These are phyloP conservation scores for Penicillium freii DNA, from an alignment of 2,329 filamentous ascomycete species.

Conservation along the genomic window DNA sequence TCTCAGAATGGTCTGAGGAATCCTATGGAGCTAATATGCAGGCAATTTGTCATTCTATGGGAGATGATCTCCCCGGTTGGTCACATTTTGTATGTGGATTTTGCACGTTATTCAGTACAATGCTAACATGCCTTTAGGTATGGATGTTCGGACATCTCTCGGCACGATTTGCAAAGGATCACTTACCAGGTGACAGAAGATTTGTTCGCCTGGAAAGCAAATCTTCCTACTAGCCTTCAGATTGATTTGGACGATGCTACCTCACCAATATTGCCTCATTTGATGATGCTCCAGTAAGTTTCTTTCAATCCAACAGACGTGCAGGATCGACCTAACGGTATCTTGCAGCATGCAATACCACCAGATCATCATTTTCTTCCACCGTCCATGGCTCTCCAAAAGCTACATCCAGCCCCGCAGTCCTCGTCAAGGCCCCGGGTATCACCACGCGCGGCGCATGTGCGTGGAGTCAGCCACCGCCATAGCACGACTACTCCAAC, in stretches of 20 bases:
- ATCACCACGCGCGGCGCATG: constrained; percentile 45
- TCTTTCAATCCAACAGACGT: not conserved
- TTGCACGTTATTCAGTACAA: not conserved
- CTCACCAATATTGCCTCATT: constrained; percentile 38
- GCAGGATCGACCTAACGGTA: not conserved
- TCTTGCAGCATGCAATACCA: constrained; percentile 43
- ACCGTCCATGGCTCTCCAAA: constrained; percentile 47
- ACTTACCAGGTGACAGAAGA: constrained; percentile 38
- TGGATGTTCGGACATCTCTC: constrained; percentile 39
- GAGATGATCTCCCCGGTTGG: constrained; percentile 46
- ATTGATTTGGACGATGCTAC: constrained; percentile 36
- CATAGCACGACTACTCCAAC: constrained; percentile 41
- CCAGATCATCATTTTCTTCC: constrained; percentile 46
- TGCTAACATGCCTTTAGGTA: constrained; percentile 29
- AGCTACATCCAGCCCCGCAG: constrained; percentile 42
- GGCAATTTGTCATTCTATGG: constrained; percentile 43
- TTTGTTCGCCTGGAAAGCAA: constrained; percentile 44
- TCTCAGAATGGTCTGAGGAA: constrained; percentile 27
- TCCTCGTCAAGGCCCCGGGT: constrained; percentile 45
- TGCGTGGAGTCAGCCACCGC: constrained; percentile 44
- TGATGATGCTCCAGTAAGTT: constrained; percentile 44
- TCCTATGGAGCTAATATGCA: constrained; percentile 36
- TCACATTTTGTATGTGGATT: constrained; percentile 38
- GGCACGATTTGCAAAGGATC: constrained; percentile 39
- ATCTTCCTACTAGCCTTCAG: constrained; percentile 38